These are phyloP conservation scores for Fraxinus platypoda DNA, from an alignment of 305 asterid species.

Conservation along the genomic window DNA sequence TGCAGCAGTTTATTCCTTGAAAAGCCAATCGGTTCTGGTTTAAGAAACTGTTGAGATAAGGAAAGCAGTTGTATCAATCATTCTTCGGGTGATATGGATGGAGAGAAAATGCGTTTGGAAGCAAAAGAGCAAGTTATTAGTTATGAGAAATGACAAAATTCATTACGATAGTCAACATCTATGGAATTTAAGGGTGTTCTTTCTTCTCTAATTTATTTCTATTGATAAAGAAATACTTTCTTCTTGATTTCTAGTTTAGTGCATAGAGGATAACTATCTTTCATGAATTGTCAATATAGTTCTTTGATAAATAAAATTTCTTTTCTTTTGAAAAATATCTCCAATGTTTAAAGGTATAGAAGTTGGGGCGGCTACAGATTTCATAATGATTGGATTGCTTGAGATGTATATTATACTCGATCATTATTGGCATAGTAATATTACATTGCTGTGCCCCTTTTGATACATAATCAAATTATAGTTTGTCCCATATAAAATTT, in stretches of 20 bases:
- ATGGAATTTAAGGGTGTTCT: neutral
- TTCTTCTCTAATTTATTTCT: neutral
- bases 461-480: neutral
- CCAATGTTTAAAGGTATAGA: neutral
- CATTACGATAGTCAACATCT: neutral
- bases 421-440: neutral
- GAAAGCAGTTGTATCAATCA: neutral
- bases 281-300: no score
- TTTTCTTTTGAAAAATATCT: no score
- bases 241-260: no score
- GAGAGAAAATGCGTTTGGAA: neutral
- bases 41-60: neutral
- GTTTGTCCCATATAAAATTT: neutral
- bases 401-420: neutral
- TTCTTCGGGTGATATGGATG: neutral
- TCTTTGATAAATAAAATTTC: no score
- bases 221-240: no score
- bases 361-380: neutral
- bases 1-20: neutral
- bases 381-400: slow-evolving; percentile 1
- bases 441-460: neutral
- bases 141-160: neutral
- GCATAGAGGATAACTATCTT: no score
- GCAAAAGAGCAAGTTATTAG: neutral
- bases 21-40: neutral